These are phyloP conservation scores for Punica granatum DNA, from an alignment of 345 rosid species.

Conservation along the genomic window DNA sequence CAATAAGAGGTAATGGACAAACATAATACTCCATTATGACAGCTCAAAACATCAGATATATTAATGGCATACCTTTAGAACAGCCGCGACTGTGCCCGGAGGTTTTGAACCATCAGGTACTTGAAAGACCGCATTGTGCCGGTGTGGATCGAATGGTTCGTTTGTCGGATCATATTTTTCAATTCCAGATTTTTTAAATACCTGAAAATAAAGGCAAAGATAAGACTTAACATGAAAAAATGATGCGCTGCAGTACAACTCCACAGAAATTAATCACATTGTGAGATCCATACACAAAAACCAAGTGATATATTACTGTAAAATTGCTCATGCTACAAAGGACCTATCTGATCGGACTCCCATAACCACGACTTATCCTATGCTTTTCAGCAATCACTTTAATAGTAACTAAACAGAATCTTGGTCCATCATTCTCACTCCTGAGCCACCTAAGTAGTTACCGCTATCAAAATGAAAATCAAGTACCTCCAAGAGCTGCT, in stretches of 20 bases:
- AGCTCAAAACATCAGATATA: background rate
- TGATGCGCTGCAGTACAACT: background rate
- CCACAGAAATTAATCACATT: background rate
- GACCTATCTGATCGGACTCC: background rate
- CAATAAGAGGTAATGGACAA: background rate
- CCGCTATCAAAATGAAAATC: background rate
- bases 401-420: background rate
- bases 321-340: background rate
- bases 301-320: background rate
- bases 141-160: constrained; percentile 87
- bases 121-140: constrained; percentile 81
- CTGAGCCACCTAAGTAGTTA: background rate
- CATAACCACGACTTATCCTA: background rate
- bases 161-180: constrained; percentile 70
- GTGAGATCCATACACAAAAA: background rate
- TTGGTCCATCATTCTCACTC: background rate
- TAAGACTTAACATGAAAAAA: background rate
- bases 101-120: constrained; percentile 82
- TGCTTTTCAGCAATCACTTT: background rate
- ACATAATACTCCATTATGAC: background rate
- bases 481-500: constrained; percentile 71
- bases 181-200: constrained; percentile 66
- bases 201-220: constrained; percentile 28
- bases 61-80: constrained; percentile 52
- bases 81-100: constrained; percentile 71